phyloP scores from a whole-genome alignment of 2,329 filamentous ascomycete species.

The Chrysoporthe cubensis region DNA sequence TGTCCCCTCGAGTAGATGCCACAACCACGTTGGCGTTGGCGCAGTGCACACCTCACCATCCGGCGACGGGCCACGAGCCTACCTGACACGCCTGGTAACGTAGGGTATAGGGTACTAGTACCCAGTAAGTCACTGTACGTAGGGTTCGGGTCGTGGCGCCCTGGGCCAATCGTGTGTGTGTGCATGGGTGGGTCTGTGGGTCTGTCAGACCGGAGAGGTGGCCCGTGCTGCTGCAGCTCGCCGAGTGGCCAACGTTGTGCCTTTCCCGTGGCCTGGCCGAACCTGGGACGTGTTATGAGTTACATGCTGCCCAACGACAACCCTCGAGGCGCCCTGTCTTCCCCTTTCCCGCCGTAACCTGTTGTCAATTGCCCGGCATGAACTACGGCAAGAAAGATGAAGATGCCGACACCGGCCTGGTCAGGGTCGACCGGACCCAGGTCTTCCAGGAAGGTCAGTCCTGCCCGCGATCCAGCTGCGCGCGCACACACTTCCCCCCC shows the following conservation, averaged over 20 bases:
- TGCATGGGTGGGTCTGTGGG: background rate
- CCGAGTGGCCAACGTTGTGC: slow-evolving; percentile 11
- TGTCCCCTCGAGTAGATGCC: too few species aligned
- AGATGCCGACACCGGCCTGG: slow-evolving; percentile 89
- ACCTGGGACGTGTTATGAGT: slow-evolving; percentile 11
- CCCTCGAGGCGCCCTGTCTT: slow-evolving; percentile 20
- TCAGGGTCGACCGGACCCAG: slow-evolving; percentile 96
- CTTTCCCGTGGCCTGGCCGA: background rate
- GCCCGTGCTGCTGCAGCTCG: slow-evolving; percentile 10
- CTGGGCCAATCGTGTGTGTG: slow-evolving; percentile 1
- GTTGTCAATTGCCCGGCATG: slow-evolving; percentile 62
- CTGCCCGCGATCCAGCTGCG: slow-evolving; percentile 31
- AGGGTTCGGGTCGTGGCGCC: background rate
- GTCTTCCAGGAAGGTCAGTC: slow-evolving; percentile 95
- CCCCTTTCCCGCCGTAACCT: slow-evolving; percentile 27
- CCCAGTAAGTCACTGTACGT: background rate
- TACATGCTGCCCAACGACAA: slow-evolving; percentile 17
- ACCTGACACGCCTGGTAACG: background rate
- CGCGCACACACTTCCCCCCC: slow-evolving; percentile 17
- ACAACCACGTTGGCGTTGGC: too few species aligned
- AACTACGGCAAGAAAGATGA: slow-evolving; percentile 99
- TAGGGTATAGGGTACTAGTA: too few species aligned
- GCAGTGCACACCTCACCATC: too few species aligned
- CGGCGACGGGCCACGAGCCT: too few species aligned
- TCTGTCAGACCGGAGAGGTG: background rate